Base-by-base conservation (phyloP, 2,329 filamentous ascomycete genomes). In the Neoarthrinium moseri region DNA sequence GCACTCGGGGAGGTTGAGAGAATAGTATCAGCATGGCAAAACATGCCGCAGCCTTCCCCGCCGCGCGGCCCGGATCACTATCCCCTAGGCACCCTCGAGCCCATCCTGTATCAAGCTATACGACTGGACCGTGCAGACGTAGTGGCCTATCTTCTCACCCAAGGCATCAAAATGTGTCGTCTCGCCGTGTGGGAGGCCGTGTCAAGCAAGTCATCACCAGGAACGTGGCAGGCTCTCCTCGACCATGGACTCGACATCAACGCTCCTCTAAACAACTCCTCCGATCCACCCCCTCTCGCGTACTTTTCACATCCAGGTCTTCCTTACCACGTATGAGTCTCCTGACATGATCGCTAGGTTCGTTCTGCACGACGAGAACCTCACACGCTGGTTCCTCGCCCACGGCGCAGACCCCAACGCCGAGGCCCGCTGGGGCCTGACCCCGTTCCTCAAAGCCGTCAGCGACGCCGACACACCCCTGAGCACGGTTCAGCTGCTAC, bases 31-130 rank as follows among this genome's bases (percentile, higher is more conserved):
- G 41, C 44, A 36, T 48, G 46, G 46, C 47, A 41, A 10, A 17
- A 30, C 12, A 42, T 41, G 36, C 17, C 7, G 13, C 11, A 46
- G 5, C 46, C 43, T 12, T 34, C 42, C 12, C 36, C 36, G 10
- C 43, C 46, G 3, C n/a, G 27, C 2, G 46, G 46, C n/a, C 46
- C 43, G 8, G 23, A 36, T 32, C 17, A 45, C 18, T 48, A 50
- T 23, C 39, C 30, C 29, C 10, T 50, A 11, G 45, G 40, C 17
- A 44, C 45, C 6, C 7, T 50, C 11, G 48, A 50, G 29, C 48
- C 48, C 13, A 13, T 33, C 3, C 23, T 47, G n/a, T 36, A 43
- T 18, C 38, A 47, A 17, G 45, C 45, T 11, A 49, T 49, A 15
- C 24, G 34, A 5, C 26, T 44, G 20, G 40, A 50, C 29, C 34